Percentiles rank a stretch among this genome's conserved stretches.
These are phyloP conservation scores for Sambucus nigra DNA, from an alignment of 129 eudicot genomes.

Conservation along the genomic window DNA sequence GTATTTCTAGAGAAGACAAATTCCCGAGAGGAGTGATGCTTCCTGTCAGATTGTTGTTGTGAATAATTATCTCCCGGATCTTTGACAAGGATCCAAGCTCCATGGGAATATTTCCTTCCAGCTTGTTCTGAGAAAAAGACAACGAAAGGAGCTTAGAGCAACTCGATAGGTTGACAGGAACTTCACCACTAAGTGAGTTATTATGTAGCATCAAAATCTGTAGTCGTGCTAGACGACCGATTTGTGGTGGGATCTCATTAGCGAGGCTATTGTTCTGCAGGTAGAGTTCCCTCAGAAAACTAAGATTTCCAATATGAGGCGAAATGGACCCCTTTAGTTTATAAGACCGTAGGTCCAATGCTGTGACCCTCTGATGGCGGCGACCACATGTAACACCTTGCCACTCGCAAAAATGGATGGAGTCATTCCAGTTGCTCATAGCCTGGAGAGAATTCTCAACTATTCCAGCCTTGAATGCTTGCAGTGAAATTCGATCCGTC, in stretches of 20 bases:
- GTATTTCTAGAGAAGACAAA: slow-evolving; percentile 1
- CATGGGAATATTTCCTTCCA: slow-evolving; percentile 11
- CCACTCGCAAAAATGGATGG: no score
- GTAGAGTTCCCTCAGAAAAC: slow-evolving; percentile 17
- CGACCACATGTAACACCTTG: no score
- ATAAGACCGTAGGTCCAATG: no score
- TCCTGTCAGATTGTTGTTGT: slow-evolving; percentile 17
- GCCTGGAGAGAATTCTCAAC: no score
- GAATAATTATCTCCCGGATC: neutral
- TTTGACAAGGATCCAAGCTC: slow-evolving; percentile 15
- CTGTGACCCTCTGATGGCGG: no score
- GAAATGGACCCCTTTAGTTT: no score
- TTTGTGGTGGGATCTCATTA: no score
- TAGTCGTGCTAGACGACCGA: no score
- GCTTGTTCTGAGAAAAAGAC: slow-evolving; percentile 6
- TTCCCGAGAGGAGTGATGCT: slow-evolving; percentile 11
- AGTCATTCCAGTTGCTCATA: no score
- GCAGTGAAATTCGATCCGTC: no score
- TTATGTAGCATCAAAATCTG: slow-evolving; percentile 18
- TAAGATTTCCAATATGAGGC: slow-evolving; percentile 28
- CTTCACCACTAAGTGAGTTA: no score
- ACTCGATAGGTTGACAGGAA: slow-evolving; percentile 15
- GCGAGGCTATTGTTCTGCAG: slow-evolving; percentile 24
- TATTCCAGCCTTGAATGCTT: no score
- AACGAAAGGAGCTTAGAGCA: slow-evolving; percentile 11